Conservation (phyloP, 306 rosid species). For the Malus fusca region DNA sequence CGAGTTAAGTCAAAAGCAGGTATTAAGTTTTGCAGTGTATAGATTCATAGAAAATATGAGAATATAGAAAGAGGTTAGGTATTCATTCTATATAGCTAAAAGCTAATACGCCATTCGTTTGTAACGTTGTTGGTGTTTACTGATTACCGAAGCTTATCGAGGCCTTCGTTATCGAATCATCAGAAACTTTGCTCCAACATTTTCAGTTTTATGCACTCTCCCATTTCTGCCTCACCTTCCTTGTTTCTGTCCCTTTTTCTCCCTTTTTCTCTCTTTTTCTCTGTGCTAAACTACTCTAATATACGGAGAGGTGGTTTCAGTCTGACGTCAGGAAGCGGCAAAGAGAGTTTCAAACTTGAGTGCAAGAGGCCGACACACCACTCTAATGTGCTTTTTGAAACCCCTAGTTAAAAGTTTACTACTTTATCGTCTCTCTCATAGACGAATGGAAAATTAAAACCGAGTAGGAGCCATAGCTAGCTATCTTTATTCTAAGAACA, state of each 20-base stretch:
- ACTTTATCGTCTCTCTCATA: too few relatives aligned
- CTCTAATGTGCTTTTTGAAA: too few relatives aligned
- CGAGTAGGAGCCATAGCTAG: too few relatives aligned
- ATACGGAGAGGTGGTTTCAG: not conserved
- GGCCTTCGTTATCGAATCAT: not conserved
- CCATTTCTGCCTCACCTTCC: not conserved
- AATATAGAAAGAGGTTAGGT: not conserved
- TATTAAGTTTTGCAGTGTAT: constrained; percentile 23
- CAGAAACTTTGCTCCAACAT: not conserved
- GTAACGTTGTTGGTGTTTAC: not conserved
- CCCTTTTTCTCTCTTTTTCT: not conserved
- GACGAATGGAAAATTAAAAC: too few relatives aligned
- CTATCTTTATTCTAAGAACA: too few relatives aligned
- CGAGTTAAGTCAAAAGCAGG: constrained; percentile 12
- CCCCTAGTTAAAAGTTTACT: too few relatives aligned
- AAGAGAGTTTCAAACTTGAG: not conserved
- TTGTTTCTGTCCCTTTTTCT: not conserved
- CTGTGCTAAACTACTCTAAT: not conserved
- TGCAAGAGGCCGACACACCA: not conserved
- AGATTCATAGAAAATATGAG: constrained; percentile 5
- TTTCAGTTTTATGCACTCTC: not conserved
- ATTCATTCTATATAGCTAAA: not conserved
- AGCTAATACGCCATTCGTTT: not conserved
- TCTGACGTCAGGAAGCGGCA: not conserved
- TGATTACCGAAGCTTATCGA: not conserved